phyloP scores from a whole-genome alignment of 2,329 filamentous ascomycete genomes.

The Aspergillus sp. region DNA sequence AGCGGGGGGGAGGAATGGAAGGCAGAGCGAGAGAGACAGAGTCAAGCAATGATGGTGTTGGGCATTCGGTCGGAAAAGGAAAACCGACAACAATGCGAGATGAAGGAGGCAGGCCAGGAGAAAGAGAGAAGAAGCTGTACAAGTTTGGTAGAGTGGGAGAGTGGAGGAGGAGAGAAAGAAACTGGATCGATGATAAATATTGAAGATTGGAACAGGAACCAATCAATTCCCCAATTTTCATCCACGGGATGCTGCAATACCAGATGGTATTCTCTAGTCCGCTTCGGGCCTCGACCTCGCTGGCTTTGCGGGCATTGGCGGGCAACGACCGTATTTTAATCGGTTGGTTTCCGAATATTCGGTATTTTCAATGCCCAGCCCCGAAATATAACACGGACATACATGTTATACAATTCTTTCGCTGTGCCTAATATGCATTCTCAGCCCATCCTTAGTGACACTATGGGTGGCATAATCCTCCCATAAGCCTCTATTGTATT shows the following conservation, averaged over 20 bases:
- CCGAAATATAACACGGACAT: background rate
- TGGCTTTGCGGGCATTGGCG: background rate
- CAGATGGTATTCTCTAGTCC: background rate
- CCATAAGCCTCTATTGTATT: background rate
- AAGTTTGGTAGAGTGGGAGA: constrained; percentile 6
- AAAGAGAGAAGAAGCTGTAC: constrained; percentile 3
- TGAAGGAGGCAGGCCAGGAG: background rate
- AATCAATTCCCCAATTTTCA: constrained; percentile 8
- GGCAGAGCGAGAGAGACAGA: constrained; percentile 2
- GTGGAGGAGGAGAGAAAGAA: constrained; percentile 10
- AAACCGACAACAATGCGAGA: background rate
- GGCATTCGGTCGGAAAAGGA: background rate
- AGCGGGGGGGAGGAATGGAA: constrained; percentile 16
- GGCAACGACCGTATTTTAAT: background rate
- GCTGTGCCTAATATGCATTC: no score
- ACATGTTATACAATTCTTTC: background rate
- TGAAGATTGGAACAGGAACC: constrained; percentile 12
- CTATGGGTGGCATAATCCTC: background rate
- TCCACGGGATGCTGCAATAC: background rate
- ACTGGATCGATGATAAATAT: constrained; percentile 14
- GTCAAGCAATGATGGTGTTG: background rate
- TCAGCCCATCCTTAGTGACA: background rate
- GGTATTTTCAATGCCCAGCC: background rate
- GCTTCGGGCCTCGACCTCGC: background rate
- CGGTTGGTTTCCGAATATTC: background rate